Conservation (phyloP, 495 filamentous ascomycete genomes). For the Acidomyces sp. region DNA sequence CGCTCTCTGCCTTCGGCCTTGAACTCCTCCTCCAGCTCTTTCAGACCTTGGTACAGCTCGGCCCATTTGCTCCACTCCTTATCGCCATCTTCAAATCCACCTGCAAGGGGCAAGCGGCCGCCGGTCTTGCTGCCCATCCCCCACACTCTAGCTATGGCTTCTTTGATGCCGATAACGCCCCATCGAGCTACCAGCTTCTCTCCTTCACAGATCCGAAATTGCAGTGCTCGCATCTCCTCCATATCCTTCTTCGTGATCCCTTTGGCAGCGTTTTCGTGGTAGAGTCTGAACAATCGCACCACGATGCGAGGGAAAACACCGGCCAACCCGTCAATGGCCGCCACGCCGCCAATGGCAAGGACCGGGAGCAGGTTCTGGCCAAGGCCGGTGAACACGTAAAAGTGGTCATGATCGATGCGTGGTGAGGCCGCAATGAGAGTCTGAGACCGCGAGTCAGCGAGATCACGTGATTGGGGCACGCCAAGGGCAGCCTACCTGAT, state of each 20-base stretch:
- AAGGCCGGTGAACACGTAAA: constrained; percentile 50
- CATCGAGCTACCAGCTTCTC: constrained; percentile 47
- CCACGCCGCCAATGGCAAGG: constrained; percentile 44
- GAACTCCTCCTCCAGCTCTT: constrained; percentile 28
- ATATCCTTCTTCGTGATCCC: constrained; percentile 24
- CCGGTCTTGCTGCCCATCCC: constrained; percentile 43
- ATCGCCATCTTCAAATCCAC: constrained; percentile 37
- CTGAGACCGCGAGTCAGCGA: no score
- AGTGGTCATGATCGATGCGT: constrained; percentile 34
- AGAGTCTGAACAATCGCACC: constrained; percentile 39
- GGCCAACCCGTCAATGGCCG: constrained; percentile 48
- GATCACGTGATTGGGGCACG: no score
- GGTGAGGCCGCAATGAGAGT: constrained; percentile 43
- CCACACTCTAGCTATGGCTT: constrained; percentile 41
- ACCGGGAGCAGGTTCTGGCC: constrained; percentile 53
- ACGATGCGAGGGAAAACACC: constrained; percentile 49
- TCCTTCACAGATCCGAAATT: constrained; percentile 42
- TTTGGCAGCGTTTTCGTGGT: constrained; percentile 26
- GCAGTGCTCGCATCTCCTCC: constrained; percentile 36
- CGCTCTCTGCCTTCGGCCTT: constrained; percentile 10
- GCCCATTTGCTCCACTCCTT: constrained; percentile 37
- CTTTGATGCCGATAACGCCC: constrained; percentile 49
- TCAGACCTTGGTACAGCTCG: constrained; percentile 27
- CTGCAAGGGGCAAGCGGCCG: constrained; percentile 41
- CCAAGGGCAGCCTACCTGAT: no score